Percentiles rank a stretch among this genome's conserved stretches.
These are phyloP conservation scores for Gossypium stocksii DNA, from an alignment of 345 rosid genomes.

Conservation along the genomic window DNA sequence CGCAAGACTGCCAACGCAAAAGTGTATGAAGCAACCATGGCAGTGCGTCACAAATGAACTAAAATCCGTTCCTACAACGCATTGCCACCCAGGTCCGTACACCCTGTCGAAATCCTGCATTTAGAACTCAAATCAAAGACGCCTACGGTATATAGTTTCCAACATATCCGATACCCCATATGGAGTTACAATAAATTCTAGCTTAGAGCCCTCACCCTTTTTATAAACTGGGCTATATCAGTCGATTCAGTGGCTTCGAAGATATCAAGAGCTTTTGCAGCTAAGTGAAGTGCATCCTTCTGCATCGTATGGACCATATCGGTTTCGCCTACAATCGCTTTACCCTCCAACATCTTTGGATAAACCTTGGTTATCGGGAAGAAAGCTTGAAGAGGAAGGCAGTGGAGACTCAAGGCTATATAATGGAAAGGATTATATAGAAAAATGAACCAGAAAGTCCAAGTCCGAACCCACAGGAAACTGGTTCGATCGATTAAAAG, in stretches of 20 bases:
- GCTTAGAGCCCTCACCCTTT: conserved; percentile 17
- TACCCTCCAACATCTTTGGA: conserved; percentile 16
- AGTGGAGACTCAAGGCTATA: not conserved
- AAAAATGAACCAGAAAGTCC: not conserved
- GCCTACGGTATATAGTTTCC: no score
- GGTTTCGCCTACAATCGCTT: conserved; percentile 19
- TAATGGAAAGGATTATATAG: conserved; percentile 6
- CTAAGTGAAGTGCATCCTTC: conserved; percentile 22
- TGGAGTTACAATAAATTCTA: not conserved
- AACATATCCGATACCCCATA: not conserved
- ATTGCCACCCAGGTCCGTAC: conserved; percentile 26
- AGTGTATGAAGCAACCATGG: conserved; percentile 33
- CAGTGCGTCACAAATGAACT: conserved; percentile 30
- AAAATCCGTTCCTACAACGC: conserved; percentile 29
- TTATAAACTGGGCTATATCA: conserved; percentile 29
- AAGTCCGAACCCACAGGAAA: not conserved
- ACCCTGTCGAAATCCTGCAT: conserved; percentile 27
- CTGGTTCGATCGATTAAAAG: no score
- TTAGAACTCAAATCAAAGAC: not conserved
- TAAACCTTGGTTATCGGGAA: not conserved
- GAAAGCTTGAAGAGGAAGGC: not conserved
- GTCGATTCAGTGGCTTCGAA: conserved; percentile 27
- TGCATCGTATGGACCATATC: conserved; percentile 26
- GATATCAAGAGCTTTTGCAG: conserved; percentile 24
- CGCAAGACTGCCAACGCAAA: conserved; percentile 22